Evolutionary conservation across 768 basidiomycete genomes (phyloP).

Genomic region (Boletellus ananiceps): DNA sequence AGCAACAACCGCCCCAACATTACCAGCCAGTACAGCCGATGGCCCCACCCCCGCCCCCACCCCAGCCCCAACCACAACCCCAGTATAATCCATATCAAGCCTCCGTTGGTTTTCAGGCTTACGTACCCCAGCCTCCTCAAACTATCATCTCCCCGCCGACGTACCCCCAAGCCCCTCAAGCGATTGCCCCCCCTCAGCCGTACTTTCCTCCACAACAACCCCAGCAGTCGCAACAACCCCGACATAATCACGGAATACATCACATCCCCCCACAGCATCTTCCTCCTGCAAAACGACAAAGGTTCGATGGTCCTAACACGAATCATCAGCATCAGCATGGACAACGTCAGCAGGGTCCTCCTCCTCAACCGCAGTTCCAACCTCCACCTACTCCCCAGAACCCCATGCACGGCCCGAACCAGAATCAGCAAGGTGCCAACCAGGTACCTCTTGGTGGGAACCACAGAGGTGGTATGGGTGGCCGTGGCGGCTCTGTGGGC

Average conservation of each 20-base stretch:
- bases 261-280: conserved; percentile 73
- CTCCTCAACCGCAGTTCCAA: conserved; percentile 61
- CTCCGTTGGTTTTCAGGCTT: conserved; percentile 58
- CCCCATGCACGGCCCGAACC: conserved; percentile 29
- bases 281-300: conserved; percentile 89
- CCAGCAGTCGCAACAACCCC: conserved; percentile 40
- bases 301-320: conserved; percentile 76
- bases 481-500: conserved; percentile 36
- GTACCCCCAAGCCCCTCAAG: conserved; percentile 41
- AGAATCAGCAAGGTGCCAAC: conserved; percentile 42
- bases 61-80: conserved; percentile 56
- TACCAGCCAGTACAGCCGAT: conserved; percentile 46
- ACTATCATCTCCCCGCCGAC: conserved; percentile 46
- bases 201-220: conserved; percentile 37
- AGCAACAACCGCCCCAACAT: conserved; percentile 43
- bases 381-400: conserved; percentile 28
- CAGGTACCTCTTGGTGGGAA: conserved; percentile 38
- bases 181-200: conserved; percentile 39
- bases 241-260: conserved; percentile 46
- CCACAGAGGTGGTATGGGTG: conserved; percentile 44
- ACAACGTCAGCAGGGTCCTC: conserved; percentile 42
- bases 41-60: conserved; percentile 51
- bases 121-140: conserved; percentile 59
- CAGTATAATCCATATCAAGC: conserved; percentile 78
- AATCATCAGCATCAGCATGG: conserved; percentile 36